Evolutionary conservation across 176 grass and related monocot genomes (phyloP).

Genomic region (Ensete ventricosum): DNA sequence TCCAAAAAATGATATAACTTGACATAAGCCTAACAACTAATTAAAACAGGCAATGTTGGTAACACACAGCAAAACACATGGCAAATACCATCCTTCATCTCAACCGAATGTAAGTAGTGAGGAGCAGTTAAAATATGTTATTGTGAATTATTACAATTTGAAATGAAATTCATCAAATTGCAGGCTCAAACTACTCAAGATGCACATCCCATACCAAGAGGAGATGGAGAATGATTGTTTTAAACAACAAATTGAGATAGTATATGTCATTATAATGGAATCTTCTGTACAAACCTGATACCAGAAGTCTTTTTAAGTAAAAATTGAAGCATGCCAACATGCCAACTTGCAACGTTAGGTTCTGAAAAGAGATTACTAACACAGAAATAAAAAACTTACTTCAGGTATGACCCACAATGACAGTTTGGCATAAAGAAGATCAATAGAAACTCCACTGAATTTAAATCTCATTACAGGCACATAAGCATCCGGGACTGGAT

Average conservation of each 20-base stretch:
- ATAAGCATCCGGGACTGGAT: slow-evolving; percentile 94
- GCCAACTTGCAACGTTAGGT: background rate
- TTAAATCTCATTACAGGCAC: slow-evolving; percentile 77
- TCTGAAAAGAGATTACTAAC: background rate
- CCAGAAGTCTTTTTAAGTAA: background rate
- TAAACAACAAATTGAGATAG: background rate
- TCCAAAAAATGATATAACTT: no score
- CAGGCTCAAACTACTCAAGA: no score
- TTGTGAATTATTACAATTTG: no score
- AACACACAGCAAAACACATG: no score
- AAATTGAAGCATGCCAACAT: background rate
- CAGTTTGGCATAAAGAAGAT: slow-evolving; percentile 82
- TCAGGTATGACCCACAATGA: slow-evolving; percentile 70
- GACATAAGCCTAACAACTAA: no score
- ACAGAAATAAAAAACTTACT: slow-evolving; percentile 37
- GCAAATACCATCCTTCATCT: no score
- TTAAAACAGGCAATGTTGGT: no score
- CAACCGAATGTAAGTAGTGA: no score
- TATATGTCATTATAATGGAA: background rate
- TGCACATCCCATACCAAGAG: no score
- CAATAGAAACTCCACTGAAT: slow-evolving; percentile 69
- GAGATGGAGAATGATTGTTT: background rate
- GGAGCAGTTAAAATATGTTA: no score
- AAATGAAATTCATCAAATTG: no score
- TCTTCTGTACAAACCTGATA: background rate